Percentiles rank a stretch among this genome's conserved stretches.
phyloP scores from a whole-genome alignment of 1,284 basidiomycete species.

The Pseudozyma tsukubaensis region DNA sequence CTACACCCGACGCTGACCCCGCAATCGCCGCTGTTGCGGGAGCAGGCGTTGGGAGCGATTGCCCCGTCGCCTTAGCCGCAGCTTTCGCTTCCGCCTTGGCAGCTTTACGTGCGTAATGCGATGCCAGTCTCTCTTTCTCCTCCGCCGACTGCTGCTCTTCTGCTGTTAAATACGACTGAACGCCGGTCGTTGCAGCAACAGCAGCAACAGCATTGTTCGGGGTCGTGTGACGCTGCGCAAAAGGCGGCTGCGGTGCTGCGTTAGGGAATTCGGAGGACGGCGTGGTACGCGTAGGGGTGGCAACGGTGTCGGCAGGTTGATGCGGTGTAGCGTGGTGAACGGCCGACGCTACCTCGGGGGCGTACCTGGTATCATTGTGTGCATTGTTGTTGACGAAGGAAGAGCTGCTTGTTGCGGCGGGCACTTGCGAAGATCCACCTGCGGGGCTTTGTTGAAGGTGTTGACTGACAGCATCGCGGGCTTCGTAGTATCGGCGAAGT shows the following conservation, averaged over 20 bases:
- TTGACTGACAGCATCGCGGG: conserved; percentile 52
- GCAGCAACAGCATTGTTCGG: too few species aligned
- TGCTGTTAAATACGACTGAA: conserved; percentile 37
- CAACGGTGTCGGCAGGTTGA: conserved; percentile 30
- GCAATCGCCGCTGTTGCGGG: background rate
- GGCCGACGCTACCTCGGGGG: conserved; percentile 40
- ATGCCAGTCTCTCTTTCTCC: conserved; percentile 45
- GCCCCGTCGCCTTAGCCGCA: conserved; percentile 5
- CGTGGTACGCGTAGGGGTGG: conserved; percentile 15
- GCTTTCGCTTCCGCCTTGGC: conserved; percentile 40
- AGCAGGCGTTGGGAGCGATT: background rate
- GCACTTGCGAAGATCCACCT: background rate
- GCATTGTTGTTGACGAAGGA: background rate
- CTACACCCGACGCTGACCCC: background rate
- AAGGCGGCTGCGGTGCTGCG: too few species aligned
- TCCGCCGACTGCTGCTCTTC: conserved; percentile 41
- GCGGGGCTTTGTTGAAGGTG: conserved; percentile 7
- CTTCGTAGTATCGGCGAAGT: conserved; percentile 57
- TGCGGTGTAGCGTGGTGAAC: conserved; percentile 39
- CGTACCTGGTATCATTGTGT: conserved; percentile 14
- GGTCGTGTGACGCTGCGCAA: background rate
- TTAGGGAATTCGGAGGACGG: background rate
- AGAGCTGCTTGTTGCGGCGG: background rate
- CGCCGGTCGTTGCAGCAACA: background rate
- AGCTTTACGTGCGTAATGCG: conserved; percentile 44